phyloP scores from a whole-genome alignment of 192 early-diverging fungal genomes.

The Dimargaris xerosporica region DNA sequence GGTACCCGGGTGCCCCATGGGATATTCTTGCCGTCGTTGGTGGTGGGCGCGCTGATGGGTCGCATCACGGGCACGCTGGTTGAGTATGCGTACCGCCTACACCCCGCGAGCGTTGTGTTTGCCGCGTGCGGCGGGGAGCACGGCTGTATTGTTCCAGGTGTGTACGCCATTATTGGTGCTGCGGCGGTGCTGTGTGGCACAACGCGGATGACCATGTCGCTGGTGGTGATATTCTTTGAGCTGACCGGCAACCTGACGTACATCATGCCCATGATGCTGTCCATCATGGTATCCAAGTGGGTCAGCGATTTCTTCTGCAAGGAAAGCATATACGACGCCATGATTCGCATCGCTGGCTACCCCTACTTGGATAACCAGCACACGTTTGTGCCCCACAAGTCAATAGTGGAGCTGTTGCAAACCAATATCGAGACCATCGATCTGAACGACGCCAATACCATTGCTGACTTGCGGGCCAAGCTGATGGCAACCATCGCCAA shows the following conservation, averaged over 20 bases:
- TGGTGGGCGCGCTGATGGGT: constrained; percentile 35
- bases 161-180: constrained; percentile 45
- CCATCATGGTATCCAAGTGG: constrained; percentile 51
- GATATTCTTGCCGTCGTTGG: constrained; percentile 35
- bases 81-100: constrained; percentile 26
- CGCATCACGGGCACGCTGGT: constrained; percentile 24
- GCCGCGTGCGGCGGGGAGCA: constrained; percentile 27
- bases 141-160: constrained; percentile 51
- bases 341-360: constrained; percentile 51
- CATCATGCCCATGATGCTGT: constrained; percentile 42
- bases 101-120: constrained; percentile 22
- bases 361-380: constrained; percentile 64
- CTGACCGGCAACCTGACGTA: constrained; percentile 63
- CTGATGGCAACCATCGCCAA: constrained; percentile 34
- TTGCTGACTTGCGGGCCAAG: constrained; percentile 36
- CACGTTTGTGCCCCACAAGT: constrained; percentile 47
- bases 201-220: constrained; percentile 43
- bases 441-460: constrained; percentile 38
- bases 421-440: constrained; percentile 48
- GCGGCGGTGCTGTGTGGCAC: constrained; percentile 35
- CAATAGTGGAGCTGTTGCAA: constrained; percentile 47
- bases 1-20: constrained; percentile 35
- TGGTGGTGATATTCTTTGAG: constrained; percentile 64
- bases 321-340: constrained; percentile 56
- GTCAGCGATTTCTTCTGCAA: constrained; percentile 50